A percentile compares a stretch with the other conserved stretches of the same genome.
These are phyloP conservation scores for Acanthamoeba rhysodes DNA, from an alignment of 208 protist species.

Conservation along the genomic window DNA sequence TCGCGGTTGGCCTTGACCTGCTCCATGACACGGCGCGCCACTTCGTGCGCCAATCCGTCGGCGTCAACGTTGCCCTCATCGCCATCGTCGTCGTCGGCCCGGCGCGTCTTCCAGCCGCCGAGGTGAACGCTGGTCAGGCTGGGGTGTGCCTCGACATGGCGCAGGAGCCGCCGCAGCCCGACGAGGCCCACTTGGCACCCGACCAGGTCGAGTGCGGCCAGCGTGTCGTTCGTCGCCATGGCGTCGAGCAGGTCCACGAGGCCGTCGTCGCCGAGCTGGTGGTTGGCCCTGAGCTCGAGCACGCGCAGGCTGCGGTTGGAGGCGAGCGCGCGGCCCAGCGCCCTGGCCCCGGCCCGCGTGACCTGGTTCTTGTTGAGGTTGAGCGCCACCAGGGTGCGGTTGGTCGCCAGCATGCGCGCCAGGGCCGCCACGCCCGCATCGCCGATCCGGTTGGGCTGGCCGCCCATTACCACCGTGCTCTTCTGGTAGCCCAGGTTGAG, in stretches of 20 bases:
- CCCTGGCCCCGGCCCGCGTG: not conserved
- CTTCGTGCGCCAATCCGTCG: not conserved
- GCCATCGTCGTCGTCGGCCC: not conserved
- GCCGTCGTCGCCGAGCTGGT: not conserved
- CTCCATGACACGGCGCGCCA: not conserved
- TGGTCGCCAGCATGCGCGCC: slow-evolving; percentile 23
- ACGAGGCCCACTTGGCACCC: not conserved
- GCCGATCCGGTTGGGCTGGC: not conserved
- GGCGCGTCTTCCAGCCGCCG: not conserved
- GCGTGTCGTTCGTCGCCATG: not conserved
- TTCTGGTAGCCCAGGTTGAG: slow-evolving; percentile 54
- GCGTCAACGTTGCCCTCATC: not conserved
- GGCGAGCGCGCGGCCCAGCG: not conserved
- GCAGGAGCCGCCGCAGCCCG: not conserved
- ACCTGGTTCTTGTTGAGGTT: slow-evolving; percentile 20
- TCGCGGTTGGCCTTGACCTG: not conserved
- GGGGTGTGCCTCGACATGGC: not conserved
- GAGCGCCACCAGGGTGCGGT: not conserved
- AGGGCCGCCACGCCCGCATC: slow-evolving; percentile 13
- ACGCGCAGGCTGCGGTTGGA: not conserved
- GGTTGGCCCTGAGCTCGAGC: not conserved
- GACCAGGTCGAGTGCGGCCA: not conserved
- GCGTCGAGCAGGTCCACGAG: not conserved
- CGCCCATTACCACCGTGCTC: slow-evolving; percentile 55
- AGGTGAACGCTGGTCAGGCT: not conserved